phyloP scores from a whole-genome alignment of 805 yeast species.

The Cyberlindnera mycetangii region DNA sequence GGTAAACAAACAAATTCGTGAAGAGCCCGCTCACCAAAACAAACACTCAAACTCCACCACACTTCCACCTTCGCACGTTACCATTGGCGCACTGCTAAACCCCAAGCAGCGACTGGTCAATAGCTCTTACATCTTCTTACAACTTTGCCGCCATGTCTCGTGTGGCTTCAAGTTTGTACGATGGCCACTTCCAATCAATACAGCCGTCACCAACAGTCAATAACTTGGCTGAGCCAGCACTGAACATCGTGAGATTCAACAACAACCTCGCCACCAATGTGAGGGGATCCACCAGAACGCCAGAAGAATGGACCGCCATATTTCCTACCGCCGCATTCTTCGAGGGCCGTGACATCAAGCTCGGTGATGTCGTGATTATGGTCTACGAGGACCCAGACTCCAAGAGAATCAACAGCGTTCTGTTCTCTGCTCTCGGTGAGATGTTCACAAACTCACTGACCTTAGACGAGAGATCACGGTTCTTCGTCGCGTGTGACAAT shows the following conservation, averaged over 20 bases:
- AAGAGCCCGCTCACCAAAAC: not conserved
- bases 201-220: constrained; percentile 2
- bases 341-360: constrained; percentile 44
- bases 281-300: constrained; percentile 20
- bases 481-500: constrained; percentile 76
- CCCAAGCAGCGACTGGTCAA: too few species aligned
- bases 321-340: constrained; percentile 52
- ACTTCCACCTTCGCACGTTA: too few species aligned
- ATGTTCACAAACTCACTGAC: constrained; percentile 57
- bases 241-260: constrained; percentile 23
- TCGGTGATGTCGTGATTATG: constrained; percentile 44
- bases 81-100: too few species aligned
- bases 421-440: constrained; percentile 66
- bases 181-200: constrained; percentile 19
- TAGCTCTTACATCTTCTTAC: not conserved
- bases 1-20: constrained; percentile 8
- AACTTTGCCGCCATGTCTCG: constrained; percentile 15
- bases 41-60: not conserved
- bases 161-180: constrained; percentile 26
- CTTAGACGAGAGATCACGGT: constrained; percentile 57
- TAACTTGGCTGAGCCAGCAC: constrained; percentile 19
- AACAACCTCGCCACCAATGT: constrained; percentile 19
- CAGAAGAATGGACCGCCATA: constrained; percentile 39
- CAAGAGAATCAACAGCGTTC: constrained; percentile 46
- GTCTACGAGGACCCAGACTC: constrained; percentile 48